Base-by-base conservation (phyloP, 2,329 filamentous ascomycete genomes). In the Thelonectria rubi region DNA sequence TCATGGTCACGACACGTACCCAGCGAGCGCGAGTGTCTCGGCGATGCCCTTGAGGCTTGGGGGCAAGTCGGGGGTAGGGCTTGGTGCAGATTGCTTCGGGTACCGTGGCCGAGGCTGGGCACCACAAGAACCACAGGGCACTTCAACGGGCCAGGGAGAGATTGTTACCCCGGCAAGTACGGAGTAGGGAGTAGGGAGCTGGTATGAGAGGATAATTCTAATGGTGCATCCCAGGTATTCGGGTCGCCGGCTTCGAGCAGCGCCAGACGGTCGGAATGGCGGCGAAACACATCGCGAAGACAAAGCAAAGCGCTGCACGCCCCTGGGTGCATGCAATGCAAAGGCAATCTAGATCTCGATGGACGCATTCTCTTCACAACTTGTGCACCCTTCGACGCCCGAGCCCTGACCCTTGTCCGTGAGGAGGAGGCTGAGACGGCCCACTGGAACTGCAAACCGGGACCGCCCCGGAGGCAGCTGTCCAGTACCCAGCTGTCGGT, bases 401-500 rank as follows among this genome's bases (percentile, higher is more conserved):
- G 21, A 12, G 45, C 57, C 57, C 57, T 51, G 50, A 45, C 46
- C 57, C 56, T 49, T 58, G 56, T 46, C 39, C 30, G 14, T 42
- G 45, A 30, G 39, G 15, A n/a, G 45, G 62, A 57, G 51, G 50
- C 60, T 39, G 55, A 57, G 55, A 50, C 39, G 68, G 37, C 54
- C 69, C 63, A 67, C 67, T 58, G 62, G 42, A 51, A 70, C 54
- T 55, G 47, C 51, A 50, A 55, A 12, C 68, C 58, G 59, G 64
- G 55, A 39, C 58, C 60, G 69, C 57, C 66, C 68, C 39, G 53
- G 66, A 62, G 60, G 65, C 46, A 50, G 50, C 57, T 68, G 64
- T 65, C 59, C 56, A 59, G 62, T 68, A 61, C 62, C 68, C 65
- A 64, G 65, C 69, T 71, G 68, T 71, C 69, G 69, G 69, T 68